Evolutionary conservation across 768 basidiomycete species (phyloP), one percentile per base, ranked within the genome.

Genomic region (Termitomyces sp.): DNA sequence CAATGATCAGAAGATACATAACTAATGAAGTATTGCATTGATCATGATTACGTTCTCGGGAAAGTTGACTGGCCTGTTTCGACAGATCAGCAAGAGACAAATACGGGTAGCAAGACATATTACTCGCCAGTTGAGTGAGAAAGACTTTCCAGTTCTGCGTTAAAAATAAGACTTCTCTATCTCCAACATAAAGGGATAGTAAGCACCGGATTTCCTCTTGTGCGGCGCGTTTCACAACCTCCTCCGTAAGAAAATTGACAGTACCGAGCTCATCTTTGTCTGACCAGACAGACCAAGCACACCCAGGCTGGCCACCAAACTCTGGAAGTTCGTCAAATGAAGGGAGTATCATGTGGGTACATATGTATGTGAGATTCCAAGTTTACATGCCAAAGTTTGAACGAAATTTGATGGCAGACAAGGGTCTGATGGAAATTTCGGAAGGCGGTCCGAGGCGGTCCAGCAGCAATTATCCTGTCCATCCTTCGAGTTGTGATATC

Each of bases 241-340:
- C 79, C 17, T 80, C 78, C 1, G 86, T 86, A 40, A 89, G 67
- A 40, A 87, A 61, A 62, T 87, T 87, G 42, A 88, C 72, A 5
- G 85, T 87, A 1, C 86, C 86, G 16, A 88, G 73, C 63, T 87
- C 74, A 60, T 89, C 86, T n/a, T 82, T 77, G 44, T 75, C 69
- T 21, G 84, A 84, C 85, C 85, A 88, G 6, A 87, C 77, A 5
- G 74, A 76, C 86, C 86, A 89, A 3, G 86, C 86, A 58, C 86
- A 87, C 7, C 86, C 86, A 55, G 65, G 77, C 72, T 60, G 82
- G 65, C 70, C 82, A 74, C 74, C 84, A 77, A 68, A 85, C 5
- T 75, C 63, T 8, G 70, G 71, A 32, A 77, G 64, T 35, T 76
- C 73, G 57, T 76, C 75, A 49, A 68, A 74, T 16, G 67, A 65